These are phyloP conservation scores for Sporothrix sp. DNA, from an alignment of 2,329 filamentous ascomycete genomes.

Conservation along the genomic window DNA sequence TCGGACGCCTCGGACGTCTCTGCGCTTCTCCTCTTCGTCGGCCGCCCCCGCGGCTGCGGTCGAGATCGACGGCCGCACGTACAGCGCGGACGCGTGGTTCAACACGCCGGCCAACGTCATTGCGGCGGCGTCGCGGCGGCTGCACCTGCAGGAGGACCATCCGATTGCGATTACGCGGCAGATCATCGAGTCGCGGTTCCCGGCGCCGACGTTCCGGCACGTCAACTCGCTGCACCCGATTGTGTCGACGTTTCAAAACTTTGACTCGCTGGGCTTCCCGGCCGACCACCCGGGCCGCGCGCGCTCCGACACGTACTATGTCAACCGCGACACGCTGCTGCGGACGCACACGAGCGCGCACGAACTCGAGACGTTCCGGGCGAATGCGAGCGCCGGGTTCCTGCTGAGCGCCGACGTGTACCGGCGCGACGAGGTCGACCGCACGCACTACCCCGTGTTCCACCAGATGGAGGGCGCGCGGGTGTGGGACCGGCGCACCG, in stretches of 20 bases:
- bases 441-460: constrained; percentile 92
- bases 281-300: constrained; percentile 78
- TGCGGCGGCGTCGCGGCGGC: constrained; percentile 59
- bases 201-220: constrained; percentile 58
- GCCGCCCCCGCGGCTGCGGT: constrained; percentile 25
- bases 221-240: constrained; percentile 75
- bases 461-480: constrained; percentile 97
- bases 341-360: constrained; percentile 94
- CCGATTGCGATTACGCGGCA: constrained; percentile 83
- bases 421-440: constrained; percentile 85
- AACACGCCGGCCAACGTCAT: constrained; percentile 73
- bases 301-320: constrained; percentile 88
- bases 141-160: constrained; percentile 89
- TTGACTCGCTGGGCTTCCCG: constrained; percentile 92
- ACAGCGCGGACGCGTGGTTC: constrained; percentile 69
- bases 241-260: constrained; percentile 79
- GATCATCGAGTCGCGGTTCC: constrained; percentile 86
- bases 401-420: constrained; percentile 91
- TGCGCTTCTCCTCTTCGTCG: neutral
- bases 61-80: constrained; percentile 52
- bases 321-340: constrained; percentile 74
- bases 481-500: constrained; percentile 64
- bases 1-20: neutral
- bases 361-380: constrained; percentile 70
- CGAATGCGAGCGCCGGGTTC: constrained; percentile 66